A percentile compares a stretch with the other conserved stretches of the same genome.
Conservation (phyloP, 306 rosid species). For the Vigna unguiculata region DNA sequence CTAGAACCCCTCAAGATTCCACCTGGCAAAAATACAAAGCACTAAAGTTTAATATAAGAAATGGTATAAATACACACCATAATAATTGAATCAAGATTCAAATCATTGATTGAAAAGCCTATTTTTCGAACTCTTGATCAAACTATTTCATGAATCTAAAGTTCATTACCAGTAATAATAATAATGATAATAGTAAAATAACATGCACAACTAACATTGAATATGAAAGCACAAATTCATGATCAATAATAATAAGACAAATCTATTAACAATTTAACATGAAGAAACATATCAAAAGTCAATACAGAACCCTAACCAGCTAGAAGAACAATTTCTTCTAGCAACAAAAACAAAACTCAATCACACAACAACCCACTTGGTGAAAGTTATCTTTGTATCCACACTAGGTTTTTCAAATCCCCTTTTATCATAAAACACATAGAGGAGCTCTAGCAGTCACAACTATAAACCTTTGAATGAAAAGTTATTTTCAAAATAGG, state of each 20-base stretch:
- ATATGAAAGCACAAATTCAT: background rate
- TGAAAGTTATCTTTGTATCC: too few relatives aligned
- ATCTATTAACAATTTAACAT: background rate
- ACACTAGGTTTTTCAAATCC: too few relatives aligned
- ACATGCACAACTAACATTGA: background rate
- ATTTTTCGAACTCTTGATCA: background rate
- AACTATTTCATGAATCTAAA: background rate
- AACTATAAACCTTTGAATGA: too few relatives aligned
- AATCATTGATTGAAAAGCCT: background rate
- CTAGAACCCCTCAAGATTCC: conserved; percentile 95
- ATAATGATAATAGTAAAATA: background rate
- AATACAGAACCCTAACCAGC: too few relatives aligned
- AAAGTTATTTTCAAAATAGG: too few relatives aligned
- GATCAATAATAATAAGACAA: background rate
- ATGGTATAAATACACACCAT: background rate
- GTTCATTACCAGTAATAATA: background rate
- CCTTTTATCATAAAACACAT: too few relatives aligned
- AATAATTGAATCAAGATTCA: background rate
- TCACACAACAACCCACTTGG: too few relatives aligned
- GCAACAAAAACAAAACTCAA: too few relatives aligned
- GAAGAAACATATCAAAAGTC: background rate
- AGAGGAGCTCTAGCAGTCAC: too few relatives aligned
- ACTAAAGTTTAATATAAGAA: conserved; percentile 38
- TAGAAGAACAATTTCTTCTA: too few relatives aligned
- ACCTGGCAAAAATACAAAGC: conserved; percentile 60